Conservation (phyloP, 192 early-diverging fungal species). For the Irineochytrium annulatum region DNA sequence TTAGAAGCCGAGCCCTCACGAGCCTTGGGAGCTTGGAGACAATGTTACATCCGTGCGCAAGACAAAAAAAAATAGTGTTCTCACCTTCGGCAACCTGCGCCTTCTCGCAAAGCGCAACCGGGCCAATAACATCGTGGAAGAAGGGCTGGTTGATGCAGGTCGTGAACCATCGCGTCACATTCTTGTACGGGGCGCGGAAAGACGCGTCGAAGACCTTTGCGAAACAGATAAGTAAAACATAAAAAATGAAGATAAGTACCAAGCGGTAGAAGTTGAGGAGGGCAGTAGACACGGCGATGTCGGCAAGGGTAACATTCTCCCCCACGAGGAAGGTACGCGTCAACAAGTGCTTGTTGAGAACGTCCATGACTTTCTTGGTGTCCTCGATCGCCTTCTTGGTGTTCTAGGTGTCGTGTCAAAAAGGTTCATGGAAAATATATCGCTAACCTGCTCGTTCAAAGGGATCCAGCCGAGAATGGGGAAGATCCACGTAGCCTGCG, state of each 20-base stretch:
- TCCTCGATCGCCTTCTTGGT: conserved; percentile 71
- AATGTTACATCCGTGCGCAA: background rate
- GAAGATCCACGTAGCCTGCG: conserved; percentile 42
- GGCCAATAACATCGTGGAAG: conserved; percentile 80
- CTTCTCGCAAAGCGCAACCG: conserved; percentile 63
- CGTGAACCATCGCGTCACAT: conserved; percentile 89
- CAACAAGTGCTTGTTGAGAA: conserved; percentile 74
- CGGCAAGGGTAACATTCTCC: conserved; percentile 88
- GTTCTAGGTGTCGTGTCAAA: no score
- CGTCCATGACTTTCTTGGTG: conserved; percentile 55
- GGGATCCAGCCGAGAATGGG: conserved; percentile 47
- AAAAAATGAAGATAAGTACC: conserved; percentile 8
- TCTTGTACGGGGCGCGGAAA: conserved; percentile 81
- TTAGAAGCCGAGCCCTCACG: conserved; percentile 44
- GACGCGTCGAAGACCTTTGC: conserved; percentile 65
- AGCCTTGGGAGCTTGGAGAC: conserved; percentile 12
- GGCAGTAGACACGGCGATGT: conserved; percentile 66
- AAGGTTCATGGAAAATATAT: no score
- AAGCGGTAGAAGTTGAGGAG: conserved; percentile 51
- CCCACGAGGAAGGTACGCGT: conserved; percentile 91
- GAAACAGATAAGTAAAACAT: conserved; percentile 24
- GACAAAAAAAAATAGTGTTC: background rate
- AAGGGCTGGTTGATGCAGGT: conserved; percentile 78
- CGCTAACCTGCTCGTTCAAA: conserved; percentile 42
- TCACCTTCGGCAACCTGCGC: conserved; percentile 31